Evolutionary conservation across 352 stramenopile species (phyloP).

Genomic region (Poterioochromonas sp.): DNA sequence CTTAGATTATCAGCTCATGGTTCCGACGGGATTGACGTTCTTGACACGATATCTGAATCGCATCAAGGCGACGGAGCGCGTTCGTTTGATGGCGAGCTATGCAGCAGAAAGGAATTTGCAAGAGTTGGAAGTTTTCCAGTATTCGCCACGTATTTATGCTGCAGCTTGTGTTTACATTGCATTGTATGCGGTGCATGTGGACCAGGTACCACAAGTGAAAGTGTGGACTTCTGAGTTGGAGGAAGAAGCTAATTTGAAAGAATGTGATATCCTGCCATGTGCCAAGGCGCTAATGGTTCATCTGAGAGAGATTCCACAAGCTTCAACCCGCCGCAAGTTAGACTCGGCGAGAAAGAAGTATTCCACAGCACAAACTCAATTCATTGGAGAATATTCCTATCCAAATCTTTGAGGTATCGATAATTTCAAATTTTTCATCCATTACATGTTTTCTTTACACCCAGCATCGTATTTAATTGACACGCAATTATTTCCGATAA

Average conservation of each 20-base stretch:
- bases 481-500: too few relatives aligned
- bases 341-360: conserved; percentile 70
- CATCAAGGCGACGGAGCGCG: background rate
- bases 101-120: conserved; percentile 84
- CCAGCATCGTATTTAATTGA: too few relatives aligned
- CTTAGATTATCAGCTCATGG: conserved; percentile 83
- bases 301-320: conserved; percentile 57
- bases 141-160: conserved; percentile 78
- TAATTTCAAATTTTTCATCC: too few relatives aligned
- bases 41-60: conserved; percentile 72
- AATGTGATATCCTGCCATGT: conserved; percentile 52
- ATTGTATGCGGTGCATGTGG: conserved; percentile 34
- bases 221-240: conserved; percentile 58
- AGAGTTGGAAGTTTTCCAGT: conserved; percentile 88
- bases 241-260: conserved; percentile 65
- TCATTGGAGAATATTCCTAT: conserved; percentile 58
- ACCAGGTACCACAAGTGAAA: conserved; percentile 44
- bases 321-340: conserved; percentile 64
- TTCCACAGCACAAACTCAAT: conserved; percentile 58
- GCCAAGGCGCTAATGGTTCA: conserved; percentile 65
- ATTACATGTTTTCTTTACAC: too few relatives aligned
- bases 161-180: conserved; percentile 79
- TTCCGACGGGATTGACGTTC: conserved; percentile 81
- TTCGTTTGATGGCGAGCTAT: conserved; percentile 63
- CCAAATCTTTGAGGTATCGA: conserved; percentile 33